Conservation (phyloP, 768 basidiomycete species). For the Mycena albidolilacea region DNA sequence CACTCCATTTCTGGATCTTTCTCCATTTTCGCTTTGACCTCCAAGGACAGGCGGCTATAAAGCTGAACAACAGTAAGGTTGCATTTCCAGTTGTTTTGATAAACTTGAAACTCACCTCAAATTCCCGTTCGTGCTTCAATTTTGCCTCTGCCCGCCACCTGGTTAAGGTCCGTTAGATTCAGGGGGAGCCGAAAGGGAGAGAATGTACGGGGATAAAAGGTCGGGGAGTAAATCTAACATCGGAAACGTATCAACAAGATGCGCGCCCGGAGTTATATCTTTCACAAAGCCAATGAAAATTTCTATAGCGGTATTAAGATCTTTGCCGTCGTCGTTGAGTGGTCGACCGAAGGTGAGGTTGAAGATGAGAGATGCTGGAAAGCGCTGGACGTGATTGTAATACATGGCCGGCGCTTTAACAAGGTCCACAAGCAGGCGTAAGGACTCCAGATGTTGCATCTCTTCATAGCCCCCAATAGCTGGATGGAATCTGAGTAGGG, state of each 20-base stretch:
- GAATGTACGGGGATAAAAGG: neutral
- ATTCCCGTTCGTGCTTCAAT: neutral
- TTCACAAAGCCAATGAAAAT: neutral
- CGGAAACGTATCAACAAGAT: conserved; percentile 20
- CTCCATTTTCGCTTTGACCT: conserved; percentile 1
- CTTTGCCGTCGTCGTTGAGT: conserved; percentile 10
- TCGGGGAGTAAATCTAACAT: conserved; percentile 1
- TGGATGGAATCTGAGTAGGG: neutral
- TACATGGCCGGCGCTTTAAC: neutral
- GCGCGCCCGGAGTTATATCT: neutral
- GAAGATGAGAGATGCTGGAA: conserved; percentile 14
- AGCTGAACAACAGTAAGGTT: neutral
- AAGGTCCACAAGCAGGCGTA: conserved; percentile 6
- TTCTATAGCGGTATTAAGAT: neutral
- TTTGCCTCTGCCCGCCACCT: conserved; percentile 11
- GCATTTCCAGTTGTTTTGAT: neutral
- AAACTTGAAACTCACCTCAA: neutral
- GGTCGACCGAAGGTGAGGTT: neutral
- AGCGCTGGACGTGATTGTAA: neutral
- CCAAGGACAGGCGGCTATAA: neutral
- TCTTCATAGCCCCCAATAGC: conserved; percentile 10
- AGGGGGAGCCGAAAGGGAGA: no score
- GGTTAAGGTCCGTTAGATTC: no score
- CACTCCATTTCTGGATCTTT: conserved; percentile 3
- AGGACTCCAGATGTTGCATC: neutral